These are phyloP conservation scores for Ascochyta koolunga DNA, from an alignment of 2,329 filamentous ascomycete genomes.

Conservation along the genomic window DNA sequence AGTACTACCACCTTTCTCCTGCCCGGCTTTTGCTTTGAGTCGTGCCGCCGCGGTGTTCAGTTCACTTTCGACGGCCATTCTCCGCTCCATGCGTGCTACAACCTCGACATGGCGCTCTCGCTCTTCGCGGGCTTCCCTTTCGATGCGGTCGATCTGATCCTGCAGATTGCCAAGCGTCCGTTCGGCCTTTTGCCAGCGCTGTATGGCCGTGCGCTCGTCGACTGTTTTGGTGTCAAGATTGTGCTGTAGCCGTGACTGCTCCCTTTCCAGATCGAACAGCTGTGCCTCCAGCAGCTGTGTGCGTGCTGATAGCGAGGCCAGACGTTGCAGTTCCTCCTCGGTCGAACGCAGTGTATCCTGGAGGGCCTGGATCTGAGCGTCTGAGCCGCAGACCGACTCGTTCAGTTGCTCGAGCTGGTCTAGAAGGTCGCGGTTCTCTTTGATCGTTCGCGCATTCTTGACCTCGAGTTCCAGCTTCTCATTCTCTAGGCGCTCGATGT, in stretches of 20 bases:
- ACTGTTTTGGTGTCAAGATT: slow-evolving; percentile 71
- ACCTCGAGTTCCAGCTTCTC: slow-evolving; percentile 73
- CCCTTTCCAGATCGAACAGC: slow-evolving; percentile 77
- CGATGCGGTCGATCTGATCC: slow-evolving; percentile 86
- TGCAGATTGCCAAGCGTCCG: slow-evolving; percentile 77
- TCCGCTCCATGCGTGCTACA: slow-evolving; percentile 80
- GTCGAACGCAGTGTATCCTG: slow-evolving; percentile 78
- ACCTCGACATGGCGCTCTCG: slow-evolving; percentile 81
- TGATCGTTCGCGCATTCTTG: slow-evolving; percentile 76
- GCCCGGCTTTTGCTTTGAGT: slow-evolving; percentile 72
- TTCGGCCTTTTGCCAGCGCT: slow-evolving; percentile 86
- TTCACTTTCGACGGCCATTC: slow-evolving; percentile 81
- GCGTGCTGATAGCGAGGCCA: slow-evolving; percentile 75
- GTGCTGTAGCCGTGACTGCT: slow-evolving; percentile 75
- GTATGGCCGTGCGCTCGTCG: slow-evolving; percentile 77
- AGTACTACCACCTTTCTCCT: slow-evolving; percentile 64
- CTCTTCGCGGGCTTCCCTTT: slow-evolving; percentile 81
- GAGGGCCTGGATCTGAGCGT: slow-evolving; percentile 77
- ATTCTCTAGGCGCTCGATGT: slow-evolving; percentile 76
- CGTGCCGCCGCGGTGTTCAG: slow-evolving; percentile 79
- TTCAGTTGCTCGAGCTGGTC: slow-evolving; percentile 88
- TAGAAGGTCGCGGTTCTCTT: slow-evolving; percentile 81
- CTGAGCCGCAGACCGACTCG: slow-evolving; percentile 76
- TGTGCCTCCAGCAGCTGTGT: slow-evolving; percentile 83
- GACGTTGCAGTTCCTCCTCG: slow-evolving; percentile 74